Percentiles rank a stretch among this genome's conserved stretches.
These are phyloP conservation scores for Hypoxylon rubiginosum DNA, from an alignment of 2,329 filamentous ascomycete genomes.

Conservation along the genomic window DNA sequence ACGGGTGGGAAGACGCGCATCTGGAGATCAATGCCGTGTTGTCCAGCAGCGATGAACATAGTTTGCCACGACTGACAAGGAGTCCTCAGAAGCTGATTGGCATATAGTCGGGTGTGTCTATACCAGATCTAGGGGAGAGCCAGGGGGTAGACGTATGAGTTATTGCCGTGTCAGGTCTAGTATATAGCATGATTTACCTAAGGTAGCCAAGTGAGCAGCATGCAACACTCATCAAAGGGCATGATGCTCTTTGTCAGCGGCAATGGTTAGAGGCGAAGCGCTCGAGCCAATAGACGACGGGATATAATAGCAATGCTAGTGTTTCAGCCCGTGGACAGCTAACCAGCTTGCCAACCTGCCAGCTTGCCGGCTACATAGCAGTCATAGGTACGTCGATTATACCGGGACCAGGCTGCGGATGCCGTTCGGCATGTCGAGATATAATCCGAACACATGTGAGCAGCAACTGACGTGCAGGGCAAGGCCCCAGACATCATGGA, in stretches of 20 bases:
- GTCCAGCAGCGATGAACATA: constrained; percentile 42
- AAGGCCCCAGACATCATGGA: constrained; percentile 27
- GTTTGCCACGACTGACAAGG: constrained; percentile 40
- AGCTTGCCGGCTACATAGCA: too few relatives aligned
- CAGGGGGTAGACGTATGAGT: constrained; percentile 41
- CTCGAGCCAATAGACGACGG: constrained; percentile 27
- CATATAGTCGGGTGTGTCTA: constrained; percentile 42
- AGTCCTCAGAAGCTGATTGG: constrained; percentile 37
- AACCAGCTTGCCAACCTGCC: too few relatives aligned
- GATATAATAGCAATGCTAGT: constrained; percentile 25
- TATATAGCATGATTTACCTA: constrained; percentile 45
- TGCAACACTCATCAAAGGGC: constrained; percentile 38
- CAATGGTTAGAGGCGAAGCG: constrained; percentile 11
- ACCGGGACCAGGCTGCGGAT: constrained; percentile 33
- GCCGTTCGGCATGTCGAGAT: constrained; percentile 41
- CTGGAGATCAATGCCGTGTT: constrained; percentile 50
- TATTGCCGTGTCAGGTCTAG: constrained; percentile 44
- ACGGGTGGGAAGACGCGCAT: constrained; percentile 46
- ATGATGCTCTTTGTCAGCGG: constrained; percentile 41
- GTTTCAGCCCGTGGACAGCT: constrained; percentile 37
- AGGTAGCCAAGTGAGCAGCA: constrained; percentile 39
- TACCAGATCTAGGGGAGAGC: constrained; percentile 37
- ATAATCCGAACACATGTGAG: constrained; percentile 42
- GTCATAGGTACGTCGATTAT: constrained; percentile 6
- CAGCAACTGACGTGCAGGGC: constrained; percentile 35